Evolutionary conservation across 257 asterid species (phyloP), one percentile per base, ranked within the genome.

Genomic region (Prunella vulgaris): DNA sequence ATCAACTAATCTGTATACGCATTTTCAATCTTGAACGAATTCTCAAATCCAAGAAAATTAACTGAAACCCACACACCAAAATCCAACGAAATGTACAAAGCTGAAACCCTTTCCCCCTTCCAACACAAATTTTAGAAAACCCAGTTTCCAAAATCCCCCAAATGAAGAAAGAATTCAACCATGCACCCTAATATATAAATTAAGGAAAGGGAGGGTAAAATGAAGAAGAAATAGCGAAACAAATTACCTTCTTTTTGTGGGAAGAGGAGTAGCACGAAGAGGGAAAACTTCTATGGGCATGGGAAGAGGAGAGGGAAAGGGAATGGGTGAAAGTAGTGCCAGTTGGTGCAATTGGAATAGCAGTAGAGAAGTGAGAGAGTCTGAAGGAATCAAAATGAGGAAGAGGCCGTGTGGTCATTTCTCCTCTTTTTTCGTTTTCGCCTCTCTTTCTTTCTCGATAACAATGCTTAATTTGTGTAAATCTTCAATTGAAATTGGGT

Each of bases 321-420:
- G 70, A 74, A 60, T 46, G 63, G 78, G 64, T 37, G n/a, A 80
- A 73, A 65, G 64, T 18, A 73, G n/a, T 28, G 33, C 18, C 69
- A 73, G 46, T 51, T 22, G 46, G 73, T 21, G 77, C 15, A 5
- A 79, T 56, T 22, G 82, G 73, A 32, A 70, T 27, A 38, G 72
- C 71, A 21, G 80, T 57, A 21, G 81, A 60, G 60, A 68, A 76
- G 67, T 57, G 73, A 68, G 76, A 68, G 10, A 72, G 80, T 40
- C 33, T 75, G 76, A 75, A 63, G 61, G 71, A 82, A 81, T 76
- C 77, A 42, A 82, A 74, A 32, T 76, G 83, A 24, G 81, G 77
- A 54, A 59, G 84, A 49, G 60, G 75, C 70, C 82, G 78, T 7
- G 85, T 54, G 7, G 88, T 70, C 83, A 82, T 79, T 66, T 68